Evolutionary conservation across 23 red algal genomes (phyloP), one percentile per base, ranked within the genome.

Genomic region (Gracilaria caudata): DNA sequence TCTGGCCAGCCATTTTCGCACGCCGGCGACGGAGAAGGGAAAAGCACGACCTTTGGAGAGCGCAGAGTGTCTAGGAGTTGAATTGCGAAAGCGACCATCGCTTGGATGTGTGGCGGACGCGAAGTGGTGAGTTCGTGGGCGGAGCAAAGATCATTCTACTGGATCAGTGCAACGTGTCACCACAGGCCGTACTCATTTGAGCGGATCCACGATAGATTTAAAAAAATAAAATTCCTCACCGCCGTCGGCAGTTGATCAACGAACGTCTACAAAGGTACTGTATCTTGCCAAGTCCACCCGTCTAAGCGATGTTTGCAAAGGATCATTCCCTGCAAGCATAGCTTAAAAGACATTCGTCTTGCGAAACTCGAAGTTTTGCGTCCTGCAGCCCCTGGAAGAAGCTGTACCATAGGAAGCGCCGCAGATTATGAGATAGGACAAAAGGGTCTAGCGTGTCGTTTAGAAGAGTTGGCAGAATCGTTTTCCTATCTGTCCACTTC

Each of bases 1-100:
- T 89, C 61, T 79, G 20, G 45, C 55, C 71, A 13, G 55, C 85
- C 85, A 89, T 89, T 37, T 59, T 34, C 19, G 39, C 43, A 29
- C 43, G 38, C 20, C 10, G 20, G 10, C 19, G 70, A 75, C 70
- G 38, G 70, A 47, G 70, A 45, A 10, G 70, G 2, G 40, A 29
- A 9, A 10, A 47, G 70, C 43, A 75, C 37, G 70, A 23, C 70
- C 61, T 66, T 66, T 66, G 61, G 23, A 21, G 61, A 17, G 26
- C 21, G 61, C 61, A 66, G 23, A n/a, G 0, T 35, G 14, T 7
- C 0, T 3, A 7, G 29, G 13, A 36, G 23, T 63, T 4, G 25
- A 30, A 8, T 0, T 29, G 61, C 30, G 28, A 16, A 23, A 61
- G 17, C 61, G 61, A 66, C 58, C 61, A 66, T 66, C 29, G 57